These are phyloP conservation scores for Podaxis rugospora DNA, from an alignment of 768 basidiomycete species.

Conservation along the genomic window DNA sequence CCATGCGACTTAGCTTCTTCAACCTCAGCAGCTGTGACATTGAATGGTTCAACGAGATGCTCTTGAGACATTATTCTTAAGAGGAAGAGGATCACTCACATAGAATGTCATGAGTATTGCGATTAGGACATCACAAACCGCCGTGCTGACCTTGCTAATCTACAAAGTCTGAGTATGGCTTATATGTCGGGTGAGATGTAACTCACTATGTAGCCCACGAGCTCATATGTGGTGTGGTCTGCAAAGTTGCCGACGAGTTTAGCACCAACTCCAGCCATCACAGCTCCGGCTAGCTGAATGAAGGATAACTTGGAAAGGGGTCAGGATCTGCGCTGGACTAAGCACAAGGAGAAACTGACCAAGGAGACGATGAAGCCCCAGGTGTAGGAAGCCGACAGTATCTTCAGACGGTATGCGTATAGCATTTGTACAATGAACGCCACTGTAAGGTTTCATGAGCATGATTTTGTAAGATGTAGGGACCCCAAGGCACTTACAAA, in stretches of 20 bases:
- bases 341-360: background rate
- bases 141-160: background rate
- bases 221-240: background rate
- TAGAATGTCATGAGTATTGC: background rate
- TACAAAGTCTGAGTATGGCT: background rate
- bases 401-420: constrained; percentile 23
- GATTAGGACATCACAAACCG: background rate
- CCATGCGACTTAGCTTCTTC: background rate
- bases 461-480: background rate
- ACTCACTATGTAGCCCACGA: background rate
- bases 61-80: background rate
- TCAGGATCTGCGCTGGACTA: background rate
- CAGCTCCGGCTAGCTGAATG: background rate
- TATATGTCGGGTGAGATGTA: background rate
- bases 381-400: constrained; percentile 18
- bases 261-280: background rate
- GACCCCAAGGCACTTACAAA: background rate
- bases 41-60: no score
- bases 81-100: background rate
- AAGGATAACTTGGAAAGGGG: background rate
- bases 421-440: constrained; percentile 22
- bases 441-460: constrained; percentile 13
- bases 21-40: background rate
- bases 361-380: background rate
- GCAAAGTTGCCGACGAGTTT: background rate